Percentiles rank a stretch among this genome's conserved stretches.
phyloP scores from a whole-genome alignment of 495 filamentous ascomycete species.

The Mycothermus thermophilus region DNA sequence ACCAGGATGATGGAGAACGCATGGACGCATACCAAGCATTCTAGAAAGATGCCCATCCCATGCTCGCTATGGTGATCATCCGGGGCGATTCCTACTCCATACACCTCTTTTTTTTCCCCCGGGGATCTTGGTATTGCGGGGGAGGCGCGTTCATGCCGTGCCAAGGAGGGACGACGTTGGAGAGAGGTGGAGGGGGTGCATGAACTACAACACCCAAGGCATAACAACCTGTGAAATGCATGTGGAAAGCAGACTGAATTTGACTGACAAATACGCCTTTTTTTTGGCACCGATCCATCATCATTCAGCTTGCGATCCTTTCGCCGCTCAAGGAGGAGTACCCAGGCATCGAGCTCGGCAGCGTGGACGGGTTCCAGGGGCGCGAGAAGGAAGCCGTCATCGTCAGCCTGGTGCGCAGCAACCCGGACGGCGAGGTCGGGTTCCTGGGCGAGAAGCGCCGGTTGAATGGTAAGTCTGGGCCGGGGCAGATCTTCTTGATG shows the following conservation, averaged over 20 bases:
- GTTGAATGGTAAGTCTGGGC: conserved; percentile 77
- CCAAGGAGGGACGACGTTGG: not conserved
- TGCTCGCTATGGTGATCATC: too few species aligned
- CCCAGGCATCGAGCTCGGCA: conserved; percentile 77
- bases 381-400: conserved; percentile 94
- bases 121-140: too few species aligned
- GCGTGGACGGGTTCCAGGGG: conserved; percentile 94
- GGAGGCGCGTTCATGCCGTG: conserved; percentile 11
- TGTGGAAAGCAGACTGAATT: too few species aligned
- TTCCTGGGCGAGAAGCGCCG: conserved; percentile 89
- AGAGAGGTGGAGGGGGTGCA: not conserved
- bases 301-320: conserved; percentile 64
- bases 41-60: too few species aligned
- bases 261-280: not conserved
- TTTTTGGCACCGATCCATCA: too few species aligned
- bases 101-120: too few species aligned
- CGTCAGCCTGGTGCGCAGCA: conserved; percentile 81
- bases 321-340: conserved; percentile 66
- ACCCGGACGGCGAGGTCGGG: conserved; percentile 71
- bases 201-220: too few species aligned
- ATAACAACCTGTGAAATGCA: too few species aligned
- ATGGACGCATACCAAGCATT: too few species aligned
- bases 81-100: too few species aligned
- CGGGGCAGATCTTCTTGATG: too few species aligned
- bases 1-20: too few species aligned